These are phyloP conservation scores for Cadophora gregata DNA, from an alignment of 2,329 filamentous ascomycete genomes.

Conservation along the genomic window DNA sequence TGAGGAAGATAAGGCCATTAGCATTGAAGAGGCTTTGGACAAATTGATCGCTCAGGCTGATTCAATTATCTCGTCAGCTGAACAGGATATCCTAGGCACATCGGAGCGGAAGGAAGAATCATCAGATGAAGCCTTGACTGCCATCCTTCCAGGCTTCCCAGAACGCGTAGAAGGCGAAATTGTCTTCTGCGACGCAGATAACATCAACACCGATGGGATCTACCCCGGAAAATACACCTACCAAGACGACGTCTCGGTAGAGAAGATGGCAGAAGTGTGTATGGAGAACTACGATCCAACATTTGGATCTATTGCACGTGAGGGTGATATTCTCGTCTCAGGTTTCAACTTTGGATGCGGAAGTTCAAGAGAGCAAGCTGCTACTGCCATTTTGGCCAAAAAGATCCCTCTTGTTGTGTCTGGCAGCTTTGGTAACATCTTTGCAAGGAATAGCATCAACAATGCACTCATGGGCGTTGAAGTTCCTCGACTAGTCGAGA, in stretches of 20 bases:
- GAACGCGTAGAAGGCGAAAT: conserved; percentile 85
- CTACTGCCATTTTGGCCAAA: conserved; percentile 84
- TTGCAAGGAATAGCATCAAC: conserved; percentile 79
- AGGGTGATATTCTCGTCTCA: conserved; percentile 80
- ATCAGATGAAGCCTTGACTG: conserved; percentile 56
- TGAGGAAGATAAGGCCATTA: conserved; percentile 68
- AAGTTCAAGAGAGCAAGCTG: conserved; percentile 82
- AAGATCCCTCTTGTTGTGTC: conserved; percentile 80
- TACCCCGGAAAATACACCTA: conserved; percentile 94
- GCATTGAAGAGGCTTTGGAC: conserved; percentile 72
- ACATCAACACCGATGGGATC: conserved; percentile 91
- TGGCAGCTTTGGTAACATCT: conserved; percentile 85
- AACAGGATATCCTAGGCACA: conserved; percentile 42
- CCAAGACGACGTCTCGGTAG: conserved; percentile 77
- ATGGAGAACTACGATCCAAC: conserved; percentile 91
- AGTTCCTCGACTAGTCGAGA: conserved; percentile 68
- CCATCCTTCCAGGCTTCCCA: conserved; percentile 86
- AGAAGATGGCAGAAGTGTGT: conserved; percentile 86
- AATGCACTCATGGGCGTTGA: conserved; percentile 78
- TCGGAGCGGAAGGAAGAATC: conserved; percentile 31
- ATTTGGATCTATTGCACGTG: conserved; percentile 68
- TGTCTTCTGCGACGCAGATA: conserved; percentile 83
- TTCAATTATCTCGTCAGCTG: conserved; percentile 45
- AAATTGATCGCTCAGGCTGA: conserved; percentile 75
- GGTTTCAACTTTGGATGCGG: conserved; percentile 93